A percentile compares a stretch with the other conserved stretches of the same genome.
These are phyloP conservation scores for Saccharomyces hybrid DNA, from an alignment of 1,139 yeast genomes.

Conservation along the genomic window DNA sequence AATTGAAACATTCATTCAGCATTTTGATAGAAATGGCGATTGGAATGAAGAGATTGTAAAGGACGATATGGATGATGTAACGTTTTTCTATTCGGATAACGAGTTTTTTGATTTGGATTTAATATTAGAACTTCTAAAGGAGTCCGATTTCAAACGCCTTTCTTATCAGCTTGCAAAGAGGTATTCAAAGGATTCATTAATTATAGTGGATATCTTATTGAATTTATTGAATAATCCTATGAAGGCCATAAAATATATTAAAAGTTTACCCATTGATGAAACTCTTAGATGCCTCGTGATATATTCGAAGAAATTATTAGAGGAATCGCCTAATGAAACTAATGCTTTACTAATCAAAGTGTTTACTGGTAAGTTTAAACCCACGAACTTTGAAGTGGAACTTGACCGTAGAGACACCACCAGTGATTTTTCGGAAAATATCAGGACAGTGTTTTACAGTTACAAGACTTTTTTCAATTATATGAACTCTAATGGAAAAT, in stretches of 20 bases:
- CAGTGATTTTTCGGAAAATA: conserved; percentile 1
- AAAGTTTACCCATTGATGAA: conserved; percentile 69
- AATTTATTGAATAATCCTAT: conserved; percentile 58
- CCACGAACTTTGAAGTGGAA: conserved; percentile 28
- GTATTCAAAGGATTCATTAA: conserved; percentile 58
- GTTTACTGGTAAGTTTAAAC: conserved; percentile 76
- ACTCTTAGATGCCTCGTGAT: conserved; percentile 62
- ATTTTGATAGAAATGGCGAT: conserved; percentile 35
- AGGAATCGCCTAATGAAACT: conserved; percentile 68
- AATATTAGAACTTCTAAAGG: conserved; percentile 67
- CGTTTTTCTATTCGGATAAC: conserved; percentile 28
- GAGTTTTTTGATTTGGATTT: conserved; percentile 56
- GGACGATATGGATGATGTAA: conserved; percentile 26
- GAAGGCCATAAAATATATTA: conserved; percentile 59
- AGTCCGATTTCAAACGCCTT: conserved; percentile 61
- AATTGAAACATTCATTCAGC: conserved; percentile 51
- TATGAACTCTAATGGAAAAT: conserved; percentile 33
- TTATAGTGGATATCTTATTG: conserved; percentile 71
- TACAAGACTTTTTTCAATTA: conserved; percentile 66
- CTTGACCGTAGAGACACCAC: conserved; percentile 4
- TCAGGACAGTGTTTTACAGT: conserved; percentile 49
- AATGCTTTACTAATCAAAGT: conserved; percentile 76
- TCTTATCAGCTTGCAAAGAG: conserved; percentile 68
- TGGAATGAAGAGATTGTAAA: conserved; percentile 34
- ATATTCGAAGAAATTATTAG: conserved; percentile 59